Evolutionary conservation across 129 eudicot genomes (phyloP).

Genomic region (Centrapalus pauciflorus): DNA sequence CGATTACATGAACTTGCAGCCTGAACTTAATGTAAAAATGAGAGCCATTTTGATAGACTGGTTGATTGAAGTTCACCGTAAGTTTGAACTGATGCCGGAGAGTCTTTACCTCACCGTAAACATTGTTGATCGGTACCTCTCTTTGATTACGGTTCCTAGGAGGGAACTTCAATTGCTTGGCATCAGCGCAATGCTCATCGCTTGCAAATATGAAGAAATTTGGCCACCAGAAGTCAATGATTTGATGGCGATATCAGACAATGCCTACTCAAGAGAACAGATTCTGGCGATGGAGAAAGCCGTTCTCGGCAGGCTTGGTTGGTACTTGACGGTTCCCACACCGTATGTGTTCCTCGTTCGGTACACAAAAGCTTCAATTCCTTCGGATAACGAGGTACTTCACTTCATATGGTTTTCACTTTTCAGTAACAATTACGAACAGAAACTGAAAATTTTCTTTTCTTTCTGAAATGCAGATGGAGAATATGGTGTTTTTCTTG

Average conservation of each 20-base stretch:
- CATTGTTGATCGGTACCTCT: constrained; percentile 66
- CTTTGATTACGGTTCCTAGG: constrained; percentile 49
- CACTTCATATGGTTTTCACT: too few species aligned
- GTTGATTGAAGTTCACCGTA: constrained; percentile 81
- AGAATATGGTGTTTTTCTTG: constrained; percentile 72
- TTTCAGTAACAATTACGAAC: not conserved
- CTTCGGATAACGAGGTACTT: constrained; percentile 59
- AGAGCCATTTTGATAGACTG: constrained; percentile 78
- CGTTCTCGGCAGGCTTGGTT: constrained; percentile 63
- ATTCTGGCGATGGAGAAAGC: constrained; percentile 78
- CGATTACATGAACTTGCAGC: constrained; percentile 71
- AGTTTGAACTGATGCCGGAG: constrained; percentile 75
- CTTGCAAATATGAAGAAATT: constrained; percentile 91
- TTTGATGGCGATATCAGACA: constrained; percentile 67
- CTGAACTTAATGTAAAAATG: constrained; percentile 67
- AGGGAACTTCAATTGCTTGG: constrained; percentile 86
- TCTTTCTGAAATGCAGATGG: constrained; percentile 47
- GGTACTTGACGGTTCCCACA: constrained; percentile 90
- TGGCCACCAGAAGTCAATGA: constrained; percentile 97
- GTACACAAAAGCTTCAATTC: constrained; percentile 68
- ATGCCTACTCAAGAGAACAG: constrained; percentile 62
- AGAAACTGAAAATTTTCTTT: not conserved
- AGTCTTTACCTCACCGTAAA: constrained; percentile 76
- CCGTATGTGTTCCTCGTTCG: constrained; percentile 87
- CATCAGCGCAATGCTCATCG: constrained; percentile 73